Evolutionary conservation across 352 stramenopile species (phyloP), one percentile per base, ranked within the genome.

Genomic region (Pythium rhizo-oryzae): DNA sequence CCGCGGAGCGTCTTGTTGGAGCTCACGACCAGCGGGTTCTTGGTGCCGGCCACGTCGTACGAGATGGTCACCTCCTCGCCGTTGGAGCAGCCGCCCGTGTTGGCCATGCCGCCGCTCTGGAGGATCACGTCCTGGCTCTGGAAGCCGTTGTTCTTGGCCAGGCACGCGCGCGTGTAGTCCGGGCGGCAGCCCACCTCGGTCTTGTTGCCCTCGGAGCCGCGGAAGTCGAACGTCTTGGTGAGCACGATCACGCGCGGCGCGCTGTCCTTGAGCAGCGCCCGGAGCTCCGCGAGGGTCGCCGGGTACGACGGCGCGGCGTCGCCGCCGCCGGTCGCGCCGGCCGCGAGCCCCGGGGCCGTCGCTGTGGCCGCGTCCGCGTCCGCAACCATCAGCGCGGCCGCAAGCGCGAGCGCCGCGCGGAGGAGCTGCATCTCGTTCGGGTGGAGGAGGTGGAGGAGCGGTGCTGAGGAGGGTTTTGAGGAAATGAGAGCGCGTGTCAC

Each of bases 71-170:
- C 72, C 1, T 53, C 39, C 33, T 62, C 63, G 37, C 76, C 79
- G 15, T 87, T 59, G 6, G 69, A 65, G 46, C 78, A 87, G 13
- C 81, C 81, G 12, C 81, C 77, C 2, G 78, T 87, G 70, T 81
- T 86, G 58, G 67, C 59, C 71, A 84, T 85, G 50, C 72, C 75
- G 21, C 78, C 78, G n/a, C 64, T 75, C 62, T 83, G 74, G 24
- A 89, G 65, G 58, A 89, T 89, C 49, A 83, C 75, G 16, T 89
- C 75, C 50, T 89, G 80, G 39, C 75, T 71, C 65, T 82, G 75
- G 72, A 76, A 70, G 54, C 75, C 77, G 59, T 89, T 83, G 62
- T 84, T 85, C 63, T 83, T 82, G 59, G 70, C 72, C 58, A 84
- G 65, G 37, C 81, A 89, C 28, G 74, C 62, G 30, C 70, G 72